Evolutionary conservation across 192 early-diverging fungal genomes (phyloP), one percentile per base, ranked within the genome.

Genomic region (Coemansia sp.): DNA sequence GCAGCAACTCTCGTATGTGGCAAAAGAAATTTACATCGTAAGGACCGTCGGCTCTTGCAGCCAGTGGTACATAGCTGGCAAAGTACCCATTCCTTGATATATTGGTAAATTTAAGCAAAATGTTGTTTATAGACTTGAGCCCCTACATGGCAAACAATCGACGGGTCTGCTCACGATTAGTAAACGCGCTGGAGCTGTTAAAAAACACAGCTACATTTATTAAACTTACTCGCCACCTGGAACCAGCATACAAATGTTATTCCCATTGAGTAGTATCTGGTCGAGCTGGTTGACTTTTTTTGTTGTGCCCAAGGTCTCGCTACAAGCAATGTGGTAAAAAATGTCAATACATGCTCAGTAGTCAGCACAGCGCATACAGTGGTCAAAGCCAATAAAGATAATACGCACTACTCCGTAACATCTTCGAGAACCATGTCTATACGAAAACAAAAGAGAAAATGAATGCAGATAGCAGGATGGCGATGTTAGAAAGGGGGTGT

Each of bases 261-360:
- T 97, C 9, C 97, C 97, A 73, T 99, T 99, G 35, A 99, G 85
- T 37, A 99, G 84, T 39, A 99, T 94, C 69, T 96, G 92, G 31
- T 93, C 87, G 45, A 95, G 83, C 45, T 92, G 88, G 55, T 86
- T 91, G 4, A 86, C 84, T 62, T 89, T 89, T 53, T 63, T 75
- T 33, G 86, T 80, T 38, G 90, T 91, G 53, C 94, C 89, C 18
- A 84, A 79, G 0, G 93, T 93, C 59, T 91, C 92, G 39, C 72
- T 74, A 70, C 69, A 94, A 88, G 76, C 88, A 90, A 73, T 51
- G 31, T 66, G 39, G 31, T 37, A 58, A 18, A 16, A 37, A 13
- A 34, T 8, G 9, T 8, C 36, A 50, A 33, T 60, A 67, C 14
- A 20, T 60, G 28, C 5, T 36, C 20, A 59, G 31, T 35, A 59